A percentile compares a stretch with the other conserved stretches of the same genome.
Conservation (phyloP, 2,329 filamentous ascomycete species). For the Penicillium sp. region DNA sequence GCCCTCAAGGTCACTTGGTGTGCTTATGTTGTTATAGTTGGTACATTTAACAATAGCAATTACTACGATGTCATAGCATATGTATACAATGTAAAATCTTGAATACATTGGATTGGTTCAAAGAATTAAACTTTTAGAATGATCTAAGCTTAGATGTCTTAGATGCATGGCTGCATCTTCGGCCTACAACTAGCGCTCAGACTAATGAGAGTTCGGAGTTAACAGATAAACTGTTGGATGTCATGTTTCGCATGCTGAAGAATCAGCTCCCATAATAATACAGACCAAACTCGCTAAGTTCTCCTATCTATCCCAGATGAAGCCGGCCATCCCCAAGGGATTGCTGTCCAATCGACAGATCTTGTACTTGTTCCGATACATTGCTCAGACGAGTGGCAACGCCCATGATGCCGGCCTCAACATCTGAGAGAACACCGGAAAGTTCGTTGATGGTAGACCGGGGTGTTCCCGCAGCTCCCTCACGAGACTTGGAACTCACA, state of each 20-base stretch:
- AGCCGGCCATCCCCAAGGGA: conserved; percentile 30
- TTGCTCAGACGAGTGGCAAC: conserved; percentile 62
- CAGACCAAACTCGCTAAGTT: conserved; percentile 15
- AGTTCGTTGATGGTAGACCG: conserved; percentile 48
- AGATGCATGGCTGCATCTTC: no score
- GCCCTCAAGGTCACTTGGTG: background rate
- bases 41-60: background rate
- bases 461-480: conserved; percentile 46
- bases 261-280: conserved; percentile 21
- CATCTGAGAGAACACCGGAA: conserved; percentile 61
- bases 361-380: conserved; percentile 61
- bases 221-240: background rate
- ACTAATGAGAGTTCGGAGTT: background rate
- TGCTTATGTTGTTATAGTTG: background rate
- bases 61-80: background rate
- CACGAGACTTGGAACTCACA: conserved; percentile 43
- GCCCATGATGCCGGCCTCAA: conserved; percentile 64
- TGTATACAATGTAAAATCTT: background rate
- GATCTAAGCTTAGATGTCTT: background rate
- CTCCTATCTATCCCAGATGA: conserved; percentile 17
- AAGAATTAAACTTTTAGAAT: background rate
- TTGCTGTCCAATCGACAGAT: conserved; percentile 51
- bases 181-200: background rate
- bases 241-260: conserved; percentile 14
- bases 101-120: background rate